Evolutionary conservation across 2,329 filamentous ascomycete species (phyloP).

Genomic region (Calonectria crousiana): DNA sequence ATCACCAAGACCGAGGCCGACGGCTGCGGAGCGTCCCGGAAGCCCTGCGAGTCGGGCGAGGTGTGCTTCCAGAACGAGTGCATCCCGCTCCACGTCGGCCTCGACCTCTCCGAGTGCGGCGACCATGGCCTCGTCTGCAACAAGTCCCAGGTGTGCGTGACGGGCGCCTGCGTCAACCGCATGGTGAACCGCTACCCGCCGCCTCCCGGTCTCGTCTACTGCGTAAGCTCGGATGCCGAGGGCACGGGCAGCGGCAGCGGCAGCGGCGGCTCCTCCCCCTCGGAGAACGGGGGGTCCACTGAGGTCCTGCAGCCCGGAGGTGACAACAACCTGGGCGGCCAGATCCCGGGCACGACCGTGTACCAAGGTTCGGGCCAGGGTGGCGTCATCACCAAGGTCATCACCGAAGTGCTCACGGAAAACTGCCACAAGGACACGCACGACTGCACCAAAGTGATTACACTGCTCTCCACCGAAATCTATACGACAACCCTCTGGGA

Average conservation of each 20-base stretch:
- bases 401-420: slow-evolving; percentile 2
- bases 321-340: neutral
- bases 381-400: neutral
- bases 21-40: slow-evolving; percentile 16
- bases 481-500: slow-evolving; percentile 4
- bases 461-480: slow-evolving; percentile 6
- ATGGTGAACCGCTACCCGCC: slow-evolving; percentile 12
- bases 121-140: slow-evolving; percentile 20
- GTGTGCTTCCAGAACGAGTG: slow-evolving; percentile 21
- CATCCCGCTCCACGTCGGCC: slow-evolving; percentile 24
- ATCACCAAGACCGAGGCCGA: slow-evolving; percentile 16
- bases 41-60: slow-evolving; percentile 23
- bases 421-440: neutral
- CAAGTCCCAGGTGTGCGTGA: slow-evolving; percentile 23
- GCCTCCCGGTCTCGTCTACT: slow-evolving; percentile 15
- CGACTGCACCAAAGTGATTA: neutral
- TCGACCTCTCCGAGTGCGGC: slow-evolving; percentile 19
- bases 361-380: neutral
- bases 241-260: neutral
- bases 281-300: slow-evolving; percentile 12
- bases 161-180: slow-evolving; percentile 19
- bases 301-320: neutral
- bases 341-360: neutral
- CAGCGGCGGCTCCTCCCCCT: slow-evolving; percentile 1
- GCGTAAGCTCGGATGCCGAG: neutral